Evolutionary conservation across 371 early-diverging fungal species (phyloP), one percentile per base, ranked within the genome.

Genomic region (Mucor racemosus): DNA sequence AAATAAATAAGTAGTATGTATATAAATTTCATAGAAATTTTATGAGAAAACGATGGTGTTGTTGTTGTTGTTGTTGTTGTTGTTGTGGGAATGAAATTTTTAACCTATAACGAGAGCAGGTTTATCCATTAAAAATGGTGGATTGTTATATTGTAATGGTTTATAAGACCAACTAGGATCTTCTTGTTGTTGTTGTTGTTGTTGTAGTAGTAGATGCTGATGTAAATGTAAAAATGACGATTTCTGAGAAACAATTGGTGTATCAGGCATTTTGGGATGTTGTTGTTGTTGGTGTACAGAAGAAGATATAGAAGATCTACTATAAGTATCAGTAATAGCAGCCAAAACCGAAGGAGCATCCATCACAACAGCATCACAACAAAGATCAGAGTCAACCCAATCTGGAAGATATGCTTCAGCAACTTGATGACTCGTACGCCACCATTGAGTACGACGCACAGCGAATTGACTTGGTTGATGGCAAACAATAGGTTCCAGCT

Each of bases 331-430:
- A n/a, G 61, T 42, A 57, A 60, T 66, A 4, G 59, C 67, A 55
- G 57, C 58, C 40, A 62, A 26, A 4, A 58, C 63, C 14, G 63
- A 58, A 14, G 58, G 36, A 40, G 62, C 59, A 35, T 68, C 57
- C 68, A 63, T 63, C 33, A 62, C 48, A 0, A 67, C 50, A 0
- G 50, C 53, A 35, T 58, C 38, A 35, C 68, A 62, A 10, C 68
- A 68, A 1, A 68, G 19, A 34, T 68, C 63, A 15, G 62, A 41
- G 34, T 68, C 68, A 1, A 63, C 42, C 63, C 70, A 69, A 7
- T 50, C 50, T 6, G 70, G 81, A 65, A 64, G 66, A 67, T 58
- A 70, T 62, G 71, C 73, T 70, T 46, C 44, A 66, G 58, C 81
- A 67, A 48, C 59, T 71, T 26, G 36, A 60, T 61, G 71, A 58